phyloP scores from a whole-genome alignment of 176 grass and related monocot genomes.

The Lolium multiflorum region DNA sequence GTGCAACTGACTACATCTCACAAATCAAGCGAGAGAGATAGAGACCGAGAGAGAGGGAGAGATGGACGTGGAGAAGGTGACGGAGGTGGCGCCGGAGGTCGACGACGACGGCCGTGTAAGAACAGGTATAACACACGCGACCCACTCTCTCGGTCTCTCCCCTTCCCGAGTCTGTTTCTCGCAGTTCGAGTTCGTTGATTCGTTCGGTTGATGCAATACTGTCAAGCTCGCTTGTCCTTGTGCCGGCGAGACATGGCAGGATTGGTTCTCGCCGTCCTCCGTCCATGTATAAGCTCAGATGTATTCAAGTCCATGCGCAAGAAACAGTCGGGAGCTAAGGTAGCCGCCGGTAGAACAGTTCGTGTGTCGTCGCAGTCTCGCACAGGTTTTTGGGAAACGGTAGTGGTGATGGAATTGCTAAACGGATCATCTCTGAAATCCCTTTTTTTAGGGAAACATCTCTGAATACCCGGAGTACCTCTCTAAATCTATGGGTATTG shows the following conservation, averaged over 20 bases:
- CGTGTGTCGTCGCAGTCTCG: background rate
- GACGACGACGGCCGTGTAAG: conserved; percentile 79
- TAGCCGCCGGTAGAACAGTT: background rate
- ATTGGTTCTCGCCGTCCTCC: background rate
- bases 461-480: background rate
- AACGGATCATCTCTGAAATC: background rate
- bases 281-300: background rate
- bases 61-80: conserved; percentile 64
- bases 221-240: background rate
- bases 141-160: background rate
- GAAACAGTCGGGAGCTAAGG: background rate
- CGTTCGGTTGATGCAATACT: background rate
- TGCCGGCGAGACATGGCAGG: background rate
- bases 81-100: conserved; percentile 43
- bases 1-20: conserved; percentile 5
- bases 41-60: conserved; percentile 10
- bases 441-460: too few relatives aligned
- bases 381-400: background rate
- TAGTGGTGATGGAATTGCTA: background rate
- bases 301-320: background rate
- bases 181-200: background rate
- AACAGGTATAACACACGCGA: conserved; percentile 56
- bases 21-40: background rate
- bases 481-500: background rate
- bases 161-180: background rate